Evolutionary conservation across 2,329 filamentous ascomycete species (phyloP).

Genomic region (Alternaria longipes): DNA sequence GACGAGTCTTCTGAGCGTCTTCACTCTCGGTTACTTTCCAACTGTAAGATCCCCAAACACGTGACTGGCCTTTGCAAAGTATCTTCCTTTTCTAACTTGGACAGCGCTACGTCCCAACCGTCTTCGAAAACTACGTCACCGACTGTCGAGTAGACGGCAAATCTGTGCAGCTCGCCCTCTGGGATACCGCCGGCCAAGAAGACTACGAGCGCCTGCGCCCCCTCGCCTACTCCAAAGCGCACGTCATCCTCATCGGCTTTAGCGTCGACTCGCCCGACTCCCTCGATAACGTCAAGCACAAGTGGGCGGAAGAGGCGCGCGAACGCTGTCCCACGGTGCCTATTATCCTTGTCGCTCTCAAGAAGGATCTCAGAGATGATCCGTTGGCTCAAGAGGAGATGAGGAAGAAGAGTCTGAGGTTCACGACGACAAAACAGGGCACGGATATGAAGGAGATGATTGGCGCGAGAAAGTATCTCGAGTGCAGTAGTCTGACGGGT

Average conservation of each 20-base stretch:
- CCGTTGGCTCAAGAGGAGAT: slow-evolving; percentile 95
- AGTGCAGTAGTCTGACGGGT: slow-evolving; percentile 93
- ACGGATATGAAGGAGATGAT: slow-evolving; percentile 84
- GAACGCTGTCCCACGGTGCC: slow-evolving; percentile 91
- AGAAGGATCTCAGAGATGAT: slow-evolving; percentile 96
- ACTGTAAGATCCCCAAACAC: slow-evolving; percentile 66
- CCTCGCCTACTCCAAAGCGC: slow-evolving; percentile 94
- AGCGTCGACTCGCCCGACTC: slow-evolving; percentile 95
- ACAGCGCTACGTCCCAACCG: slow-evolving; percentile 71
- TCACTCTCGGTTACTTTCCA: slow-evolving; percentile 97
- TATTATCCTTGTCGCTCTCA: slow-evolving; percentile 94
- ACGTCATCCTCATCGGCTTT: slow-evolving; percentile 96
- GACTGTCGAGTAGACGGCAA: slow-evolving; percentile 98
- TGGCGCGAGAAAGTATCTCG: slow-evolving; percentile 92
- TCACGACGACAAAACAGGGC: slow-evolving; percentile 84
- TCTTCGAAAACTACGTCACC: slow-evolving; percentile 99
- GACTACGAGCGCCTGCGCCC: slow-evolving; percentile 96
- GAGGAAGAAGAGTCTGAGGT: slow-evolving; percentile 88
- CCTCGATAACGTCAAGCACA: slow-evolving; percentile 96
- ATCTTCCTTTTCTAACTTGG: slow-evolving; percentile 28
- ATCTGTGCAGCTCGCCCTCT: slow-evolving; percentile 96
- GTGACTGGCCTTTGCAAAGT: slow-evolving; percentile 53
- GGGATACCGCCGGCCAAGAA: slow-evolving; percentile 99
- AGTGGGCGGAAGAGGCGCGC: slow-evolving; percentile 97
- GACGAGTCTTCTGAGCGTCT: slow-evolving; percentile 95